These are phyloP conservation scores for Coemansia biformis DNA, from an alignment of 192 early-diverging fungal species.

Conservation along the genomic window DNA sequence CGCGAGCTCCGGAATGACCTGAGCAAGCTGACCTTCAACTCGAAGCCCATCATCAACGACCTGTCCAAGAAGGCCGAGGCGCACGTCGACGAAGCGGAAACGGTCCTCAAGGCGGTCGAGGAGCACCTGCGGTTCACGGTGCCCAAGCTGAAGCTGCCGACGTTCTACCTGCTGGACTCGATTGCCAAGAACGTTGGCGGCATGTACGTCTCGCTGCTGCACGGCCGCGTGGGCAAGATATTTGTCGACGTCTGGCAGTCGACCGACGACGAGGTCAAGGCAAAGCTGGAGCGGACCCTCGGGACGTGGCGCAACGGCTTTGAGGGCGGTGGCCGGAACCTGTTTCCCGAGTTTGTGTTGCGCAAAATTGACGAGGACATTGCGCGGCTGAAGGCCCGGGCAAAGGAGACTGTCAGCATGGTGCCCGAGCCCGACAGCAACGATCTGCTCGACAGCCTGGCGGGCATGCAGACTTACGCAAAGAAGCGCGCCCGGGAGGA, in stretches of 20 bases:
- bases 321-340: conserved; percentile 24
- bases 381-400: conserved; percentile 20
- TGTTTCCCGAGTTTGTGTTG: conserved; percentile 47
- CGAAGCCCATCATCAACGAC: conserved; percentile 86
- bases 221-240: conserved; percentile 61
- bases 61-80: conserved; percentile 82
- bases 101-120: conserved; percentile 73
- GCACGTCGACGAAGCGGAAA: conserved; percentile 57
- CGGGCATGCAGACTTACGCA: conserved; percentile 33
- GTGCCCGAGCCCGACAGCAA: conserved; percentile 12
- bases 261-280: conserved; percentile 60
- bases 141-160: conserved; percentile 66
- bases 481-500: conserved; percentile 37
- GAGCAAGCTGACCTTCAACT: conserved; percentile 83
- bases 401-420: conserved; percentile 7
- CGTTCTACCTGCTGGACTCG: conserved; percentile 90
- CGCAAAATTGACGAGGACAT: conserved; percentile 43
- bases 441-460: conserved; percentile 32
- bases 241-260: conserved; percentile 73
- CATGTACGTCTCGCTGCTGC: conserved; percentile 67
- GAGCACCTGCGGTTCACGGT: conserved; percentile 39
- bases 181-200: conserved; percentile 92
- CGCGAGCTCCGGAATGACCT: conserved; percentile 62
- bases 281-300: conserved; percentile 70
- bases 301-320: conserved; percentile 77